A percentile compares a stretch with the other conserved stretches of the same genome.
These are phyloP conservation scores for Cercospora berteroae DNA, from an alignment of 2,329 filamentous ascomycete genomes.

Conservation along the genomic window DNA sequence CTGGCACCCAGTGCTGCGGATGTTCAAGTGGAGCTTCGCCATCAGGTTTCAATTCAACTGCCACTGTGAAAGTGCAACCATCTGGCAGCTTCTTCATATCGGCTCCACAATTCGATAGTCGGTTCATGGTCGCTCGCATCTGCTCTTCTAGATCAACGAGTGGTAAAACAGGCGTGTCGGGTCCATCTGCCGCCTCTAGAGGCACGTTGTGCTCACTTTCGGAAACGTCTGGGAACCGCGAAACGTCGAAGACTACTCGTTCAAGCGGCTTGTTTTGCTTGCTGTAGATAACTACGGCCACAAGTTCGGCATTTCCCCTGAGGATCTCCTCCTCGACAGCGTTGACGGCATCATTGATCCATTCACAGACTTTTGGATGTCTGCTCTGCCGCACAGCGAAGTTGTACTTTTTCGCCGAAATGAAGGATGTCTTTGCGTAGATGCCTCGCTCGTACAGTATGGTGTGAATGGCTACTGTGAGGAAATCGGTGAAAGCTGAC, in stretches of 20 bases:
- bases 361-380: constrained; percentile 80
- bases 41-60: constrained; percentile 67
- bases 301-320: constrained; percentile 53
- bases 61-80: constrained; percentile 72
- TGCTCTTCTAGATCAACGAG: constrained; percentile 66
- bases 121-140: constrained; percentile 64
- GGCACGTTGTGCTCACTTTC: constrained; percentile 50
- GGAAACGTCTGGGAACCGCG: constrained; percentile 53
- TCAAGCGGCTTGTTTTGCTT: constrained; percentile 55
- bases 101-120: constrained; percentile 60
- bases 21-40: constrained; percentile 50
- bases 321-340: constrained; percentile 70
- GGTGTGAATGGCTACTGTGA: constrained; percentile 79
- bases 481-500: constrained; percentile 71
- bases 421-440: constrained; percentile 76
- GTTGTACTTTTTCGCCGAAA: constrained; percentile 77
- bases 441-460: constrained; percentile 78
- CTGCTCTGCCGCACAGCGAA: constrained; percentile 80
- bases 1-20: constrained; percentile 60
- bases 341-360: constrained; percentile 77
- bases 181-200: constrained; percentile 44
- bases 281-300: constrained; percentile 58
- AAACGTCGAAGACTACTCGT: constrained; percentile 61
- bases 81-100: constrained; percentile 58
- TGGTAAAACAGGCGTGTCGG: constrained; percentile 30